phyloP scores from a whole-genome alignment of 139 green algal species.

The Coelastrella sp. region DNA sequence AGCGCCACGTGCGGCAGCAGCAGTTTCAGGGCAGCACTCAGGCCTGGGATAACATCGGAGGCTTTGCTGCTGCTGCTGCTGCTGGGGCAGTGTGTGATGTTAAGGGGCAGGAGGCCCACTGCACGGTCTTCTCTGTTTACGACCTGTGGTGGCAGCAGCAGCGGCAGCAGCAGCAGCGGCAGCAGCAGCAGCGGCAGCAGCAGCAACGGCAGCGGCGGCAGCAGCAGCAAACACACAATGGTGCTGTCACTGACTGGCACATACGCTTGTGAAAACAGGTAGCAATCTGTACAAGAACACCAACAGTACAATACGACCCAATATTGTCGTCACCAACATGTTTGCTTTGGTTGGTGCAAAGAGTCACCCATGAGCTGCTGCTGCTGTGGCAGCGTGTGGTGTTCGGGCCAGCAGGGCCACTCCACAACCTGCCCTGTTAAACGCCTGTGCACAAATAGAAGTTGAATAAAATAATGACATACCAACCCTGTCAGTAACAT shows the following conservation, averaged over 20 bases:
- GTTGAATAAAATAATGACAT: too few species aligned
- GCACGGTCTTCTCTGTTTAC: neutral
- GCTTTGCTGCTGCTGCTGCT: constrained; percentile 3
- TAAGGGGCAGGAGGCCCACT: constrained; percentile 47
- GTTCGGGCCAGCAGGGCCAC: too few species aligned
- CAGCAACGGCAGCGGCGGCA: neutral
- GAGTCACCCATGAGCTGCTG: too few species aligned
- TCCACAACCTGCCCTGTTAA: too few species aligned
- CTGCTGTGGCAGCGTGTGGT: too few species aligned
- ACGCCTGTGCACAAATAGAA: too few species aligned
- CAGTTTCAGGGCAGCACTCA: constrained; percentile 46
- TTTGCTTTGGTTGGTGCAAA: too few species aligned
- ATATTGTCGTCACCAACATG: too few species aligned
- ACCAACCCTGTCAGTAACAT: too few species aligned
- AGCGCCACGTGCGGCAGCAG: constrained; percentile 53
- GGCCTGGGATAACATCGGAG: constrained; percentile 12
- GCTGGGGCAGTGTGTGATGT: constrained; percentile 50
- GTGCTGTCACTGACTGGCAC: neutral
- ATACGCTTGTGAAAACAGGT: too few species aligned
- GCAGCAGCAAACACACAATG: neutral
- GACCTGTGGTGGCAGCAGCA: neutral
- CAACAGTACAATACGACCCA: neutral
- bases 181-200: neutral
- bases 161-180: neutral
- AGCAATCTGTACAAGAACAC: too few species aligned